Percentiles rank a stretch among this genome's conserved stretches.
phyloP scores from a whole-genome alignment of 2,329 filamentous ascomycete species.

The Xylaria sp. region DNA sequence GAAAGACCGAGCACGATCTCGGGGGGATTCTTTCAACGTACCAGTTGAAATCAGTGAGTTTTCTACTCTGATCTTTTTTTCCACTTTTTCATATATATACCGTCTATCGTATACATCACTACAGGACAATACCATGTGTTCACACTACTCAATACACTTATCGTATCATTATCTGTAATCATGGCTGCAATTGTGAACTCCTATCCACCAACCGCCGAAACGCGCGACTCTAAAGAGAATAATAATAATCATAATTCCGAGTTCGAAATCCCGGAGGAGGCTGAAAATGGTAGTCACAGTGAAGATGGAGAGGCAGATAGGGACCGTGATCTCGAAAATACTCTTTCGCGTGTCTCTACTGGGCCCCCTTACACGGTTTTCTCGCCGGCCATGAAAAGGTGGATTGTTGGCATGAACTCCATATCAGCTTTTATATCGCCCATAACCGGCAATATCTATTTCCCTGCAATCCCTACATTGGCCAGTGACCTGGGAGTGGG shows the following conservation, averaged over 20 bases:
- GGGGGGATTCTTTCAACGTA: neutral
- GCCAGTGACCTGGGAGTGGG: conserved; percentile 53
- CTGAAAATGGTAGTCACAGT: conserved; percentile 31
- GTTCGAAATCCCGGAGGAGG: conserved; percentile 31
- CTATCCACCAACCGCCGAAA: conserved; percentile 2
- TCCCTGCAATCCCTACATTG: conserved; percentile 55
- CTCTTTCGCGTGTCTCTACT: conserved; percentile 50
- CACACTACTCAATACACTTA: neutral
- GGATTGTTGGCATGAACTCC: conserved; percentile 64
- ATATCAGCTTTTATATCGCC: conserved; percentile 66
- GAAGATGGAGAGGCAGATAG: conserved; percentile 30
- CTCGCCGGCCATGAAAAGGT: conserved; percentile 57
- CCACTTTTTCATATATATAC: neutral
- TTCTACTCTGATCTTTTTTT: neutral
- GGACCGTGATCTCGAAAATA: conserved; percentile 47
- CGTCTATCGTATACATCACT: neutral
- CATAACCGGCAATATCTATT: conserved; percentile 69
- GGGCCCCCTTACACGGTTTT: conserved; percentile 56
- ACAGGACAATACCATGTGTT: neutral
- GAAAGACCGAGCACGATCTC: conserved; percentile 28
- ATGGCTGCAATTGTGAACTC: conserved; percentile 17
- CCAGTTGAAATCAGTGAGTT: neutral
- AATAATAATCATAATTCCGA: conserved; percentile 22
- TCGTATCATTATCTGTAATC: neutral
- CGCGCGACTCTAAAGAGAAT: conserved; percentile 14